Conservation (phyloP, 371 early-diverging fungal genomes). For the Mucor piriformis region DNA sequence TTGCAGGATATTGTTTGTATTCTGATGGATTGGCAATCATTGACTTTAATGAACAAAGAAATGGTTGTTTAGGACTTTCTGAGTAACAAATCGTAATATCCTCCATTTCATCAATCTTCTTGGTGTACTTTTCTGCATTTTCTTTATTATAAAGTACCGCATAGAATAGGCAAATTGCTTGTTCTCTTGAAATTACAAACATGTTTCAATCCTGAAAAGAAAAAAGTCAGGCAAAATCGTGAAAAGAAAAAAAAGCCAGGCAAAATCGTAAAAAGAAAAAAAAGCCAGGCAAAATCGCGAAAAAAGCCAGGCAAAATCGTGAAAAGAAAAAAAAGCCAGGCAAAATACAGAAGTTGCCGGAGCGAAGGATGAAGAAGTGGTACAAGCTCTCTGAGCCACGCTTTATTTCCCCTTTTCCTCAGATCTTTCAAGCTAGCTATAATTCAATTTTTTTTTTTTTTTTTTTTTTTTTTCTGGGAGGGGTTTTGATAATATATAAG, state of each 20-base stretch:
- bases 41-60: slow-evolving; percentile 16
- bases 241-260: no score
- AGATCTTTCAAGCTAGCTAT: not conserved
- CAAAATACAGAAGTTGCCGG: no score
- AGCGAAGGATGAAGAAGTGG: no score
- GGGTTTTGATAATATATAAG: not conserved
- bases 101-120: slow-evolving; percentile 14
- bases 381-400: no score
- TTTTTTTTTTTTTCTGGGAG: no score
- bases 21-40: slow-evolving; percentile 8
- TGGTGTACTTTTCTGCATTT: slow-evolving; percentile 8
- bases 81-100: slow-evolving; percentile 12
- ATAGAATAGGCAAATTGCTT: slow-evolving; percentile 20
- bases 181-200: slow-evolving; percentile 14
- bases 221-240: no score
- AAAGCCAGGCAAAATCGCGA: no score
- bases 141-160: slow-evolving; percentile 17
- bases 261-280: no score
- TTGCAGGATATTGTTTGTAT: slow-evolving; percentile 18
- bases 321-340: no score
- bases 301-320: no score
- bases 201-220: not conserved
- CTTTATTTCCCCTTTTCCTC: slow-evolving; percentile 1
- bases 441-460: slow-evolving; percentile 2
- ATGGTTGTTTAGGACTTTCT: slow-evolving; percentile 13